phyloP scores from a whole-genome alignment of 805 yeast species.

The Wickerhamiella australiensis region DNA sequence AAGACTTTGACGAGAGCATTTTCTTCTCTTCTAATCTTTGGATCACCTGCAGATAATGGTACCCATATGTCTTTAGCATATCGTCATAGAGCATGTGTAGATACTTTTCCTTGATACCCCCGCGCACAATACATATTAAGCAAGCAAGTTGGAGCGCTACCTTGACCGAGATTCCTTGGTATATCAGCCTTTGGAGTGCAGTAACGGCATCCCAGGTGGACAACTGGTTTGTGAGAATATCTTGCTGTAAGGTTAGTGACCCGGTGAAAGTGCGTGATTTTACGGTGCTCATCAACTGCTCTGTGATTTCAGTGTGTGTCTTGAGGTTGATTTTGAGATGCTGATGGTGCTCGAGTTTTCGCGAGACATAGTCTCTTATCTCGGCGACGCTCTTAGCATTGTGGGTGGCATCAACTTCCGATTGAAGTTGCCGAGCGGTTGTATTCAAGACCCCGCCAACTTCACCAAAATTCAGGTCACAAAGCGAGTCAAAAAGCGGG shows the following conservation, averaged over 20 bases:
- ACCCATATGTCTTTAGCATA: conserved; percentile 54
- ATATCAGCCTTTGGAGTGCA: conserved; percentile 40
- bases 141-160: conserved; percentile 44
- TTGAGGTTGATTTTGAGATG: conserved; percentile 54
- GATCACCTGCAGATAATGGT: conserved; percentile 37
- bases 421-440: conserved; percentile 59
- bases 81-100: conserved; percentile 37
- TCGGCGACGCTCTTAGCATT: conserved; percentile 47
- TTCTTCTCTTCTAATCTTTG: conserved; percentile 40
- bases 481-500: conserved; percentile 31
- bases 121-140: conserved; percentile 48
- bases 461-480: conserved; percentile 61
- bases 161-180: conserved; percentile 32
- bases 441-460: conserved; percentile 63
- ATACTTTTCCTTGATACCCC: conserved; percentile 55
- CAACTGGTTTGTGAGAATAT: conserved; percentile 43
- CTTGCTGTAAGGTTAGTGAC: conserved; percentile 37
- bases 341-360: conserved; percentile 54
- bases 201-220: conserved; percentile 31
- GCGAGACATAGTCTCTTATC: conserved; percentile 54
- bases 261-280: conserved; percentile 26
- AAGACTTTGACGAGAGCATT: conserved; percentile 31
- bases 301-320: conserved; percentile 65
- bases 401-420: conserved; percentile 50
- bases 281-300: conserved; percentile 42